Percentiles rank a stretch among this genome's conserved stretches.
phyloP scores from a whole-genome alignment of 768 basidiomycete genomes.

The Multifurca ochricompacta region DNA sequence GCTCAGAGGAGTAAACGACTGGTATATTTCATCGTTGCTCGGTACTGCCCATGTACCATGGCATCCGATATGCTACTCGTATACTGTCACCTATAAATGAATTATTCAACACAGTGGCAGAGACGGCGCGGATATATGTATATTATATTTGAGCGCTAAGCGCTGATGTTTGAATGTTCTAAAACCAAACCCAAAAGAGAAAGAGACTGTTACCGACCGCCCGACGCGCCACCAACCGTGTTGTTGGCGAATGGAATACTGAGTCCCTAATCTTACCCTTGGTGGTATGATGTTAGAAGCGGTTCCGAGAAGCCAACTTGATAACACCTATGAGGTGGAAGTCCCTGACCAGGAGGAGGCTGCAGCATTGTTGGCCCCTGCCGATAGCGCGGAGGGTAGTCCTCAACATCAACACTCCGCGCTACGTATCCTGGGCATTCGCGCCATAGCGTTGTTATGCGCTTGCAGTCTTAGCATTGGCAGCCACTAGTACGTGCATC shows the following conservation, averaged over 20 bases:
- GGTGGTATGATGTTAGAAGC: neutral
- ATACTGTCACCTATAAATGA: neutral
- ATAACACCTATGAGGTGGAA: neutral
- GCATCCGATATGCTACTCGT: conserved; percentile 26
- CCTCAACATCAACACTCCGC: neutral
- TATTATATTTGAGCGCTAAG: neutral
- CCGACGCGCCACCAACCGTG: too few species aligned
- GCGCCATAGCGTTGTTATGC: conserved; percentile 56
- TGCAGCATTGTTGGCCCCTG: neutral
- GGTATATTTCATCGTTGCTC: conserved; percentile 32
- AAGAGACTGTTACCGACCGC: too few species aligned
- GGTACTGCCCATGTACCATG: conserved; percentile 41
- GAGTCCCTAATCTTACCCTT: neutral
- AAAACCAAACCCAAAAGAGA: too few species aligned
- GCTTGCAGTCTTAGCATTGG: conserved; percentile 70
- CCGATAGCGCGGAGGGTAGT: neutral
- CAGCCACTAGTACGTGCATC: conserved; percentile 57
- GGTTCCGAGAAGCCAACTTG: neutral
- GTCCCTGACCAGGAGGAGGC: neutral
- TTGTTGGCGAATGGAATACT: too few species aligned
- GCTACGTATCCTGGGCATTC: conserved; percentile 37
- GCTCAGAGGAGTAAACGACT: conserved; percentile 81
- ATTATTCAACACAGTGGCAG: neutral
- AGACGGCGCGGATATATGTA: neutral
- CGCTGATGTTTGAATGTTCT: too few species aligned